Evolutionary conservation across 106 monocot genomes (phyloP).

Genomic region (Agapanthus africanus): DNA sequence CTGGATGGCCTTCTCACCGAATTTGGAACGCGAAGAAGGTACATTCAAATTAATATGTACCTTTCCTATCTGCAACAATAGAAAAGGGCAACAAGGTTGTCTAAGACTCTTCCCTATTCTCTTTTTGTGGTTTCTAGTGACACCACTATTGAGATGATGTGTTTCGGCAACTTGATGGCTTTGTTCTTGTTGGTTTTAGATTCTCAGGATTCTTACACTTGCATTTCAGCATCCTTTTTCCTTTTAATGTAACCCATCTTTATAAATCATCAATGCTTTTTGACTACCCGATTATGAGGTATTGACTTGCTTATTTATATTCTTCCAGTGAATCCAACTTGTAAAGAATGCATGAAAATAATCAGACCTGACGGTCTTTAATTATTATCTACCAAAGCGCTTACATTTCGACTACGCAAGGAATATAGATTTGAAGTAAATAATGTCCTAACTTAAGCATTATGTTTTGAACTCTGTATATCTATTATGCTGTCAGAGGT

Average conservation of each 20-base stretch:
- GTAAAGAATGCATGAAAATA: neutral
- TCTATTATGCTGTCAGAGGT: neutral
- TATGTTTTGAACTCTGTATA: neutral
- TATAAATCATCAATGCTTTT: neutral
- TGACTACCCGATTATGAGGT: too few species aligned
- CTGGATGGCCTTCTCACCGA: neutral
- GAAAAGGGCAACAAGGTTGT: too few species aligned
- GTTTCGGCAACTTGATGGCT: neutral
- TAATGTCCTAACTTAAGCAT: neutral
- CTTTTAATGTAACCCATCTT: neutral
- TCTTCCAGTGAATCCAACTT: neutral
- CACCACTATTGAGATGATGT: neutral
- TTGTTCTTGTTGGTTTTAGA: neutral
- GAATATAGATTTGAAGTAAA: neutral
- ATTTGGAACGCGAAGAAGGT: neutral
- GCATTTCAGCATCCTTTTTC: too few species aligned
- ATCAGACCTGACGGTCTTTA: neutral
- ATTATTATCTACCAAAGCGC: too few species aligned
- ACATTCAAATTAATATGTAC: neutral
- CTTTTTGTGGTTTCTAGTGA: neutral
- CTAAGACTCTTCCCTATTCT: neutral
- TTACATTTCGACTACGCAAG: neutral
- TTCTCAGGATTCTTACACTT: neutral
- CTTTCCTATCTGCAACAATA: neutral
- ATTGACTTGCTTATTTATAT: neutral